Conservation (phyloP, 257 asterid species). For the Solanum medicagineum region DNA sequence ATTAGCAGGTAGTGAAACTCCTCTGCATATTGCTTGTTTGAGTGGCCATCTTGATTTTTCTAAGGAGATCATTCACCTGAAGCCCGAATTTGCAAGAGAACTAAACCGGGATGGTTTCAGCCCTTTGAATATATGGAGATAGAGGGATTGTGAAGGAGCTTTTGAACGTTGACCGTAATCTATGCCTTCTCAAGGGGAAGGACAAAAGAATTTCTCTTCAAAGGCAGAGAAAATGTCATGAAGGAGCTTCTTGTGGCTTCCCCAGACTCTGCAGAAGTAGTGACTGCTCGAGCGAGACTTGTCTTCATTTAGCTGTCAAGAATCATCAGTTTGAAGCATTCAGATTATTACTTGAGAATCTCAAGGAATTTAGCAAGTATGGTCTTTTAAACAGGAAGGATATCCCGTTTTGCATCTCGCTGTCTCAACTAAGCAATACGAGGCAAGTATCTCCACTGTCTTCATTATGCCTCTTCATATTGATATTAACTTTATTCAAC, state of each 20-base stretch:
- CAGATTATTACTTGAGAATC: background rate
- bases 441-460: slow-evolving; percentile 5
- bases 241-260: slow-evolving; percentile 4
- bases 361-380: slow-evolving; percentile 1
- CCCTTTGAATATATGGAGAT: slow-evolving; percentile 25
- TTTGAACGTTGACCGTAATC: slow-evolving; percentile 1
- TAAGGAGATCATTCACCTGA: background rate
- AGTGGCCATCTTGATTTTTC: background rate
- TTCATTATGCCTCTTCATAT: background rate
- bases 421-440: slow-evolving; percentile 26
- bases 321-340: slow-evolving; percentile 11
- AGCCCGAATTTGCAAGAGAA: background rate
- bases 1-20: background rate
- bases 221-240: slow-evolving; percentile 14
- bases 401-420: slow-evolving; percentile 21
- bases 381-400: slow-evolving; percentile 17
- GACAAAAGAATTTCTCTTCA: slow-evolving; percentile 27
- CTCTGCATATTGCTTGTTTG: background rate
- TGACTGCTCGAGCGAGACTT: slow-evolving; percentile 21
- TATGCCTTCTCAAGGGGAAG: slow-evolving; percentile 21
- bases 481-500: background rate
- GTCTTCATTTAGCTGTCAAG: slow-evolving; percentile 25
- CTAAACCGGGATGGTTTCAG: slow-evolving; percentile 13
- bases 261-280: slow-evolving; percentile 7
- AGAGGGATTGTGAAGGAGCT: slow-evolving; percentile 22